Base-by-base conservation (phyloP, 2,329 filamentous ascomycete species). In the Penicillium expansum region DNA sequence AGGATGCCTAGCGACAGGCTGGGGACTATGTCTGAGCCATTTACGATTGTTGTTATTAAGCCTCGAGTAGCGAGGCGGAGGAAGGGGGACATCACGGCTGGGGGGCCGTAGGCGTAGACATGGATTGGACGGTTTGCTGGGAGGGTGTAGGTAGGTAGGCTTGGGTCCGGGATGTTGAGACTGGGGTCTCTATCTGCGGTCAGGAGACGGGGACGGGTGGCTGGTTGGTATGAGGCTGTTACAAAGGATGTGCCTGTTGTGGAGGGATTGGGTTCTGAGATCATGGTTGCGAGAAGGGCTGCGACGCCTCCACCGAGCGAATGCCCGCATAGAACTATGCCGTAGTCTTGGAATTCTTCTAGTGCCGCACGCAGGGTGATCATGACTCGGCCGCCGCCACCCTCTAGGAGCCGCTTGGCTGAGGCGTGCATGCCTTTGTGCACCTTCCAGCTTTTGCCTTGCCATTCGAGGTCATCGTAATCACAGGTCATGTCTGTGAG, bases 81-180 rank as follows among this genome's bases (percentile, higher is more conserved):
- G 2, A 86, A 83, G 0, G 87, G 80, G 0, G 87, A 90, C 82
- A 92, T 85, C 14, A 87, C 88, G 0, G 87, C 84, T 0, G 89
- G 88, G 1, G 89, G 86, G 0, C 89, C 89, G 69, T 91, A 92
- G 7, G 89, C 87, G 69, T 90, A 92, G 13, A 91, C 89, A 64
- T 92, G 89, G 20, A 92, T 88, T 3, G 87, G 86, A 0, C 89
- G 82, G 16, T 86, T 85, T 0, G 86, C 65, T 0, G 89, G 89
- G 0, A 92, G 79, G 18, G 78, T 80, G 32, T 85, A 73, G 29
- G 62, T 54, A 48, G 64, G 58, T 8, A 62, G 49, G 64, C 9
- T 43, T 5, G 48, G 27, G 27, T 30, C 14, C 61, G 56, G 56
- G 47, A n/a, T 20, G 55, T 53, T 11, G 42, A 56, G 52, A 60